phyloP scores from a whole-genome alignment of 495 filamentous ascomycete genomes.

The Trichoderma orchidacearum region DNA sequence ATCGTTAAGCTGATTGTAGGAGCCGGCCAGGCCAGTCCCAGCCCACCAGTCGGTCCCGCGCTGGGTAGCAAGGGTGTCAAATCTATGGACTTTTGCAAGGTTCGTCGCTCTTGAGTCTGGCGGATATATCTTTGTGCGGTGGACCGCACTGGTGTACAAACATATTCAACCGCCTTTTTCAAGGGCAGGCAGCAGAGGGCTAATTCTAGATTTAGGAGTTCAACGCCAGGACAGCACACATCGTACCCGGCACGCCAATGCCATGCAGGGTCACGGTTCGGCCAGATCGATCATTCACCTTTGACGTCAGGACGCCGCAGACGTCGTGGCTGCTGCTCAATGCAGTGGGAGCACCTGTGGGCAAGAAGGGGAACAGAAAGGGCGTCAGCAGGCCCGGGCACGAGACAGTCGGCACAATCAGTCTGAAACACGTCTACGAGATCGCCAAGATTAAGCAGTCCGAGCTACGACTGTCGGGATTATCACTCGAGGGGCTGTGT shows the following conservation, averaged over 20 bases:
- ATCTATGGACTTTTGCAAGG: slow-evolving; percentile 99
- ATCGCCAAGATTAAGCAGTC: slow-evolving; percentile 93
- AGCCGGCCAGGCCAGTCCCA: slow-evolving; percentile 89
- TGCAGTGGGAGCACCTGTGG: slow-evolving; percentile 59
- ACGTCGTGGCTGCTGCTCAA: slow-evolving; percentile 79
- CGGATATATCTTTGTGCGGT: neutral
- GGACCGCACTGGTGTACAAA: neutral
- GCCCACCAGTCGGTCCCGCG: slow-evolving; percentile 94
- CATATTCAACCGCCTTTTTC: neutral
- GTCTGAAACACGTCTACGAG: slow-evolving; percentile 93
- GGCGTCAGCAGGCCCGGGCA: slow-evolving; percentile 69
- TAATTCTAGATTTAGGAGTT: slow-evolving; percentile 56
- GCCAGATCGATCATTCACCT: slow-evolving; percentile 83
- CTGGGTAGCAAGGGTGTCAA: slow-evolving; percentile 97
- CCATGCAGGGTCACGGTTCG: slow-evolving; percentile 84
- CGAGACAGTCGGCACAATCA: slow-evolving; percentile 66
- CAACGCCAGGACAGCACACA: slow-evolving; percentile 86
- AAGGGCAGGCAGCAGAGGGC: no score
- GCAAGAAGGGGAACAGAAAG: slow-evolving; percentile 62
- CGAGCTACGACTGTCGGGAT: slow-evolving; percentile 67
- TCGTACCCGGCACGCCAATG: slow-evolving; percentile 71
- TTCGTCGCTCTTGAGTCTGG: slow-evolving; percentile 20
- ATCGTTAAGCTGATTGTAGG: slow-evolving; percentile 97
- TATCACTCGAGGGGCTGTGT: slow-evolving; percentile 69
- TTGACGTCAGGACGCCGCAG: slow-evolving; percentile 85